phyloP scores from a whole-genome alignment of 345 rosid genomes.

The Sonneratia alba region DNA sequence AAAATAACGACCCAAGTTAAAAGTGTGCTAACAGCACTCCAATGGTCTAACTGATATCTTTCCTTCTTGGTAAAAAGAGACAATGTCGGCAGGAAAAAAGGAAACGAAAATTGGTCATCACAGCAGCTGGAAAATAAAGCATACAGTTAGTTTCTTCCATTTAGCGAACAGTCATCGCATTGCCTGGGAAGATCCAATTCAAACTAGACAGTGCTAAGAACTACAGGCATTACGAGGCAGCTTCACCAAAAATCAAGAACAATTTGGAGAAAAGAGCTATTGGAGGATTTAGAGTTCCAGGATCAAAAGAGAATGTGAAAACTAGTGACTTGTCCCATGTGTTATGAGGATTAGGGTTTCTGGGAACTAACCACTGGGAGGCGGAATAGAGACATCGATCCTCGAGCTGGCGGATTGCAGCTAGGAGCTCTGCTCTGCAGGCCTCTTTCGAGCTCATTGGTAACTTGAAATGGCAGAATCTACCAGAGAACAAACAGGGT shows the following conservation, averaged over 20 bases:
- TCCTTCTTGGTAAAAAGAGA: too few relatives aligned
- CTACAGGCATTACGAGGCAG: background rate
- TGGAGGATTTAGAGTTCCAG: background rate
- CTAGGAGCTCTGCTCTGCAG: slow-evolving; percentile 70
- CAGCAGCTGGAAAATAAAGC: too few relatives aligned
- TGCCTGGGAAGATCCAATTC: background rate
- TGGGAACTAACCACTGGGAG: slow-evolving; percentile 54
- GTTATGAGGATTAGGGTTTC: slow-evolving; percentile 37
- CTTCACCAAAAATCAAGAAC: background rate
- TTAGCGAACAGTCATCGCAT: background rate
- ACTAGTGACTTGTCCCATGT: background rate
- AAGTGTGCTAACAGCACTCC: too few relatives aligned
- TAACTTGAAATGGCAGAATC: too few relatives aligned
- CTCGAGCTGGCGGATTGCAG: slow-evolving; percentile 70
- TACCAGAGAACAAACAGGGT: too few relatives aligned
- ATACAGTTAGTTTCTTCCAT: too few relatives aligned
- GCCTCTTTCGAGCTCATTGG: slow-evolving; percentile 71
- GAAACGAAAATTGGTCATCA: too few relatives aligned
- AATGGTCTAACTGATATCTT: too few relatives aligned
- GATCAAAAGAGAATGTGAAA: background rate
- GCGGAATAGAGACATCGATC: slow-evolving; percentile 89
- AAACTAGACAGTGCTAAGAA: background rate
- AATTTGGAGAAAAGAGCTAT: too few relatives aligned
- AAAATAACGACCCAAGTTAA: too few relatives aligned
- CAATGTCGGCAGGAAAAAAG: too few relatives aligned